phyloP scores from a whole-genome alignment of 2,329 filamentous ascomycete species.

The Colletotrichum brevisporum region DNA sequence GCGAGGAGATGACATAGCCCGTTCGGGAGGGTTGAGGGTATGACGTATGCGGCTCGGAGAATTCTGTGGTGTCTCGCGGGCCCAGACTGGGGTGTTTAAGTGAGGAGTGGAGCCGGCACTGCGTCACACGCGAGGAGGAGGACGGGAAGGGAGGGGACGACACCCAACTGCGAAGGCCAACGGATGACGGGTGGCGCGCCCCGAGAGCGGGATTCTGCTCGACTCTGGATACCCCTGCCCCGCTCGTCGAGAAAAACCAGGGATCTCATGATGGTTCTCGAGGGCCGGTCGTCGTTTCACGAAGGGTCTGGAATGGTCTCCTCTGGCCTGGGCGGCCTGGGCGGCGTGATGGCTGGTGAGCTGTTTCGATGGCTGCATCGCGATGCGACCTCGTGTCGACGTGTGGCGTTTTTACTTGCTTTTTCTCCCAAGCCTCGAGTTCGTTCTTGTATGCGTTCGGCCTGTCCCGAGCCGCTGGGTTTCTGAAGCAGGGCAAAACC shows the following conservation, averaged over 20 bases:
- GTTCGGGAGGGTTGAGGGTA: constrained; percentile 6
- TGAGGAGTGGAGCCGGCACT: constrained; percentile 32
- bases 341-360: constrained; percentile 4
- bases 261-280: constrained; percentile 10
- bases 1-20: constrained; percentile 32
- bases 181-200: constrained; percentile 29
- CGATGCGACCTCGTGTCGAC: constrained; percentile 3
- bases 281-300: constrained; percentile 14
- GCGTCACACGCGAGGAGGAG: constrained; percentile 27
- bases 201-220: constrained; percentile 22
- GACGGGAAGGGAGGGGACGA: constrained; percentile 7
- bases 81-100: constrained; percentile 13
- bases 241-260: constrained; percentile 8
- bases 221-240: constrained; percentile 1
- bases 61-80: constrained; percentile 5
- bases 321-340: not conserved
- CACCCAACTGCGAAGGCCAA: not conserved
- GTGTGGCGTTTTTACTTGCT: not conserved
- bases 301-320: constrained; percentile 31
- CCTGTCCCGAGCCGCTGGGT: constrained; percentile 10
- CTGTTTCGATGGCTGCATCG: constrained; percentile 11
- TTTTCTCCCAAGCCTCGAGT: not conserved
- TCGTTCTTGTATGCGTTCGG: constrained; percentile 15
- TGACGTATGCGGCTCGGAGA: constrained; percentile 39
- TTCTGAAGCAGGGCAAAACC: constrained; percentile 17